Evolutionary conservation across 805 yeast species (phyloP).

Genomic region (Suhomyces vadensis): DNA sequence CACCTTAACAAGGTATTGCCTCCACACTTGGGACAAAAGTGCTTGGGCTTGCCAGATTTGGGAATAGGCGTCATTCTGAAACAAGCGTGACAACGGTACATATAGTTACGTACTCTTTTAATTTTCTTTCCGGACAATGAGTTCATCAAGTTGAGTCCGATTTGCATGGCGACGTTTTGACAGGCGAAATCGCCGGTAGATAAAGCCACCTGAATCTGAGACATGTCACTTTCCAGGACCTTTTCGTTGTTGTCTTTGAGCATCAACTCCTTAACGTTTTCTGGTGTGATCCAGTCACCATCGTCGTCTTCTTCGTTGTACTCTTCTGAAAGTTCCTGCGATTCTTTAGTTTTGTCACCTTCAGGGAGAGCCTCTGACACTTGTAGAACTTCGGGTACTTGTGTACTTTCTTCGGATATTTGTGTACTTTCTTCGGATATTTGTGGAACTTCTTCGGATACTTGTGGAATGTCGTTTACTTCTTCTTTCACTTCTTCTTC

Average conservation of each 20-base stretch:
- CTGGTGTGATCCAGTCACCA: conserved; percentile 91
- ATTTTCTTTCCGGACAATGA: conserved; percentile 81
- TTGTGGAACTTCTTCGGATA: neutral
- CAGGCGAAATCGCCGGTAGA: conserved; percentile 97
- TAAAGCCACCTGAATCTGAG: conserved; percentile 71
- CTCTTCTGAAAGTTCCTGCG: conserved; percentile 39
- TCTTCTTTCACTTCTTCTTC: conserved; percentile 7
- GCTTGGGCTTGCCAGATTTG: conserved; percentile 71
- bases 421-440: neutral
- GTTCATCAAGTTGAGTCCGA: conserved; percentile 86
- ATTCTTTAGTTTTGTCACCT: neutral
- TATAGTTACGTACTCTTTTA: conserved; percentile 81
- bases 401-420: neutral
- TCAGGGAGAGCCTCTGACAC: conserved; percentile 3
- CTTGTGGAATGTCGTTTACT: no score
- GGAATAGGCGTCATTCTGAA: conserved; percentile 80
- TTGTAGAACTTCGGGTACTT: conserved; percentile 7
- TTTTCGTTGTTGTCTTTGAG: conserved; percentile 66
- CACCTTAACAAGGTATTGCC: conserved; percentile 88
- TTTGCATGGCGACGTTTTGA: conserved; percentile 90
- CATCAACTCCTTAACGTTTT: conserved; percentile 70
- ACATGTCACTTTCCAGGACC: conserved; percentile 36
- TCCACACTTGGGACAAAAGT: conserved; percentile 95
- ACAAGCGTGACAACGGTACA: conserved; percentile 98
- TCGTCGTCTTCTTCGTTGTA: conserved; percentile 79